These are phyloP conservation scores for Stentor roeselii DNA, from an alignment of 73 alveolate genomes.

Conservation along the genomic window DNA sequence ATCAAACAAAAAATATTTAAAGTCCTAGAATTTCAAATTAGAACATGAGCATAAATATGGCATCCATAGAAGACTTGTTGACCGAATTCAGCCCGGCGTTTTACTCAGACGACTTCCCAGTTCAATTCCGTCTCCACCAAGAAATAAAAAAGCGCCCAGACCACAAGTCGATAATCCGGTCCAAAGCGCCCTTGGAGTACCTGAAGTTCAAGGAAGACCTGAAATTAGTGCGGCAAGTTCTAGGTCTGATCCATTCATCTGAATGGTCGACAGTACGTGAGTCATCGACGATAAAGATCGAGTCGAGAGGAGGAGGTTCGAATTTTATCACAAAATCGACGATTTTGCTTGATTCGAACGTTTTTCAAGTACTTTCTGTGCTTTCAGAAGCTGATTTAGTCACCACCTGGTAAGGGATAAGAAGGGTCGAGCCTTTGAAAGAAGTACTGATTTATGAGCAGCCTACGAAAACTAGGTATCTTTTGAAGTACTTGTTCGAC, in stretches of 20 bases:
- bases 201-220: neutral
- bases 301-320: neutral
- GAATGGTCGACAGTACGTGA: neutral
- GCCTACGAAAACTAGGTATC: slow-evolving; percentile 9
- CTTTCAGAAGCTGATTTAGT: slow-evolving; percentile 7
- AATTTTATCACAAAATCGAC: too few relatives aligned
- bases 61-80: neutral
- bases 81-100: neutral
- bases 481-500: neutral
- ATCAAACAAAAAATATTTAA: too few relatives aligned
- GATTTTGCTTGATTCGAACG: neutral
- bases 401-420: neutral
- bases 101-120: neutral
- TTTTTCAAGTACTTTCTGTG: neutral
- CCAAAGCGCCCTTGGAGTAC: neutral
- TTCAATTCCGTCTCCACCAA: neutral
- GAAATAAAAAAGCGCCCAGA: neutral
- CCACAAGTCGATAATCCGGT: too few relatives aligned
- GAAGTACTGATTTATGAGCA: neutral
- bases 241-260: neutral
- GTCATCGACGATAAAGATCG: neutral
- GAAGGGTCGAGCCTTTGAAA: neutral
- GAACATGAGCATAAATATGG: neutral
- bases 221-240: neutral
- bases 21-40: too few relatives aligned